Evolutionary conservation across 2,329 filamentous ascomycete species (phyloP).

Genomic region (Talaromyces verruculosus): DNA sequence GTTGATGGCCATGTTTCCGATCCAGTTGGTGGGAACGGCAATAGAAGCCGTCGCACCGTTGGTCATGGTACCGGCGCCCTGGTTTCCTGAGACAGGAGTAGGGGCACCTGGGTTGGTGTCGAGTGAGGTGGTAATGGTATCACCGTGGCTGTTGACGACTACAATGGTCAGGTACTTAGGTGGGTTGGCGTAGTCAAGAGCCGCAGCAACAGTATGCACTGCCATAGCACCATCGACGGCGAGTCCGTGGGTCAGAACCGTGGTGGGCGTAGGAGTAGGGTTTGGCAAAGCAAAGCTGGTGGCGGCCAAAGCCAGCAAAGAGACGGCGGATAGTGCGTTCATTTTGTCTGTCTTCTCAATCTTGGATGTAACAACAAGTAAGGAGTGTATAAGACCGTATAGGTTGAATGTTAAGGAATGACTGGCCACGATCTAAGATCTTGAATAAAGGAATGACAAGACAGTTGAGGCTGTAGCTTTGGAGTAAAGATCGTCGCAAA

Average conservation of each 20-base stretch:
- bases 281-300: slow-evolving; percentile 2
- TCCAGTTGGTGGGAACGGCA: slow-evolving; percentile 16
- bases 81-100: slow-evolving; percentile 8
- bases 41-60: slow-evolving; percentile 8
- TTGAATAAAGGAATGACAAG: slow-evolving; percentile 6
- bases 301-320: slow-evolving; percentile 9
- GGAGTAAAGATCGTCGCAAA: neutral
- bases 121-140: slow-evolving; percentile 15
- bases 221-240: slow-evolving; percentile 13
- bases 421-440: slow-evolving; percentile 3
- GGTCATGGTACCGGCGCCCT: slow-evolving; percentile 12
- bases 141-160: slow-evolving; percentile 16
- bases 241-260: neutral
- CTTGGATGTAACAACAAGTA: neutral
- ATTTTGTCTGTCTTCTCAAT: slow-evolving; percentile 1
- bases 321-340: neutral
- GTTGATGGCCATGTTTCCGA: slow-evolving; percentile 20
- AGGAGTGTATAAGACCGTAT: neutral
- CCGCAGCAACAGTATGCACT: neutral
- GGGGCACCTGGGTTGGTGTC: slow-evolving; percentile 2
- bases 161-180: slow-evolving; percentile 18
- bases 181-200: slow-evolving; percentile 5
- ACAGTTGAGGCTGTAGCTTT: neutral
- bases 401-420: neutral
- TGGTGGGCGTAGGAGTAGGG: neutral